phyloP scores from a whole-genome alignment of 2,329 filamentous ascomycete species.

The Colletotrichum noveboracense region DNA sequence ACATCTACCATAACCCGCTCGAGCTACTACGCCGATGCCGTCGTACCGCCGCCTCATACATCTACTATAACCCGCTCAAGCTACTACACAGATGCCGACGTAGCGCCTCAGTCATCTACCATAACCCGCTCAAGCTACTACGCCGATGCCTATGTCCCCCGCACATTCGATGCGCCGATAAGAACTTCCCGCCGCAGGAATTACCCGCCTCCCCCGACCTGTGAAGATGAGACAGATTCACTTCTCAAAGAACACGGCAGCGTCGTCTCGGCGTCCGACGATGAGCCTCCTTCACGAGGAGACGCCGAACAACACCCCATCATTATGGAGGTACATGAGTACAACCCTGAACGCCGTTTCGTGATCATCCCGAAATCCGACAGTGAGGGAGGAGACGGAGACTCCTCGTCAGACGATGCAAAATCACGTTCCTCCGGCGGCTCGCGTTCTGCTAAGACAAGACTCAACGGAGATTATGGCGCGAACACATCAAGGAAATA shows the following conservation, averaged over 20 bases:
- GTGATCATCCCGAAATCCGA: constrained; percentile 55
- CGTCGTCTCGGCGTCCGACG: constrained; percentile 38
- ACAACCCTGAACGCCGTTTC: constrained; percentile 69
- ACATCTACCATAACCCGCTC: not conserved
- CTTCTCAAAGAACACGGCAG: constrained; percentile 64
- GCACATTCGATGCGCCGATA: constrained; percentile 23
- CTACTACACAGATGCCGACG: not conserved
- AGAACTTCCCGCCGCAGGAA: constrained; percentile 26
- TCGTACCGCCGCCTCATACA: not conserved
- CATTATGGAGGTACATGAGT: constrained; percentile 65
- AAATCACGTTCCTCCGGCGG: constrained; percentile 22
- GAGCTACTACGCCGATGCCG: not conserved
- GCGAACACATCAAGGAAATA: constrained; percentile 50
- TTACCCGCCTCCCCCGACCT: constrained; percentile 67
- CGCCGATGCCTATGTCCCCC: not conserved
- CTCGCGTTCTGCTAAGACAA: constrained; percentile 13
- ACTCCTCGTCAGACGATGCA: constrained; percentile 26
- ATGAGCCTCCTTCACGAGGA: constrained; percentile 66
- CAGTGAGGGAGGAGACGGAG: constrained; percentile 12
- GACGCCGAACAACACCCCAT: constrained; percentile 72
- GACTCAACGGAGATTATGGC: constrained; percentile 35
- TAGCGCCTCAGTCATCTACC: not conserved
- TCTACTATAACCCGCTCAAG: not conserved
- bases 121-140: not conserved
- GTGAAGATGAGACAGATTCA: constrained; percentile 72